Evolutionary conservation across 306 rosid genomes (phyloP), one percentile per base, ranked within the genome.

Genomic region (Prosopis cineraria): DNA sequence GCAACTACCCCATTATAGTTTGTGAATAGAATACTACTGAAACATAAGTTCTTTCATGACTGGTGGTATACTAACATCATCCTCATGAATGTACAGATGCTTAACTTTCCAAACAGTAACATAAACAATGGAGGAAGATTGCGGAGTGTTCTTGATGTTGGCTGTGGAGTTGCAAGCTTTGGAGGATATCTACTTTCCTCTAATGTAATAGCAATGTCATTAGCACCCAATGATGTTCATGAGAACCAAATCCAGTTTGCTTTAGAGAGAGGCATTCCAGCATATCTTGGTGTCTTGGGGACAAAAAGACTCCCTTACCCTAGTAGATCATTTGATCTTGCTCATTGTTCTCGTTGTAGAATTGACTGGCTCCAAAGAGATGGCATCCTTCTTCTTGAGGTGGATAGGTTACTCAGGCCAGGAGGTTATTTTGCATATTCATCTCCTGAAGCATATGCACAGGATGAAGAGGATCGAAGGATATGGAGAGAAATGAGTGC

Each of bases 171-270:
- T 69, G 96, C 97, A 73, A 95, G 98, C 87, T 95, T 92, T 41
- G 98, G 98, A 73, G 98, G 92, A 80, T 91, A 92, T 79, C 90
- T 95, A 47, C 96, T 95, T 75, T 89, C 98, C 39, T 92, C 96
- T 16, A 50, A 89, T 74, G 91, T 95, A 58, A 65, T 92, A 71
- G 75, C 98, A 47, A 91, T 95, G 93, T 92, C 98, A 72, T 84
- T 95, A 74, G 96, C 98, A 78, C 98, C 98, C 12, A 95, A 95
- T 77, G 98, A 92, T 81, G 97, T 88, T 79, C 98, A 95, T 84
- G 93, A 95, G 79, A 95, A 95, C 86, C 98, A 91, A 75, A 92
- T 95, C 87, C 98, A 95, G 67, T 95, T 95, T 80, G 98, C 98
- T 68, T 80, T 92, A 69, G 98, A 95, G 78, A 91, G 98, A 87